phyloP scores from a whole-genome alignment of 176 grass and related monocot species.

The Oryza glaberrima region DNA sequence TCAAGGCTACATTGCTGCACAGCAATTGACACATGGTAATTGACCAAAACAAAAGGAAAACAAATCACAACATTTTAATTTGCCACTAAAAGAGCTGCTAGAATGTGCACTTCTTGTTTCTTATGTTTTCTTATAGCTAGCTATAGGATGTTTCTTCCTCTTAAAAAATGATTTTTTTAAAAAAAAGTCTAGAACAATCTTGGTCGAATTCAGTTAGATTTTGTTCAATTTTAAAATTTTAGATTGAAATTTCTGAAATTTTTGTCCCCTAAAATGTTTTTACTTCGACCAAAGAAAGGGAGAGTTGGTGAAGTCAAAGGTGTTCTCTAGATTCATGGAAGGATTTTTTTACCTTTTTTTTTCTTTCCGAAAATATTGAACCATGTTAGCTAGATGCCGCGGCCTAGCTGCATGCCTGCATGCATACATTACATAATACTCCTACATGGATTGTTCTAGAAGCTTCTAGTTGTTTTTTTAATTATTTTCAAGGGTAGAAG shows the following conservation, averaged over 20 bases:
- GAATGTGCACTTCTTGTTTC: not conserved
- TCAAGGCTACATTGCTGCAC: not conserved
- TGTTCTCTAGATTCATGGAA: no score
- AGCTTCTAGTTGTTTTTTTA: not conserved
- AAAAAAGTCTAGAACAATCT: not conserved
- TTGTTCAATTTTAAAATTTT: not conserved
- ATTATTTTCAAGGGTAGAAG: conserved; percentile 54
- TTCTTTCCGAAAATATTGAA: not conserved
- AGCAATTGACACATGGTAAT: no score
- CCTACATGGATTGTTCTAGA: not conserved
- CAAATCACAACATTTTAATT: no score
- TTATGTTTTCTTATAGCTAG: not conserved
- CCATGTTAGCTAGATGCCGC: not conserved
- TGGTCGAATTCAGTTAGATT: not conserved
- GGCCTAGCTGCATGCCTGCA: not conserved
- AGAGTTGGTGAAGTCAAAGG: no score
- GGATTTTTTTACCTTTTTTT: not conserved
- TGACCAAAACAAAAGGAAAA: not conserved
- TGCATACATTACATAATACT: not conserved
- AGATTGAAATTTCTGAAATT: not conserved
- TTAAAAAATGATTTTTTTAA: not conserved
- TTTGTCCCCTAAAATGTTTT: no score
- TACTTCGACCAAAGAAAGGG: no score
- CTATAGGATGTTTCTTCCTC: no score
- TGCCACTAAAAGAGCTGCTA: not conserved